Base-by-base conservation (phyloP, 495 filamentous ascomycete genomes). In the Neurospora intermedia region DNA sequence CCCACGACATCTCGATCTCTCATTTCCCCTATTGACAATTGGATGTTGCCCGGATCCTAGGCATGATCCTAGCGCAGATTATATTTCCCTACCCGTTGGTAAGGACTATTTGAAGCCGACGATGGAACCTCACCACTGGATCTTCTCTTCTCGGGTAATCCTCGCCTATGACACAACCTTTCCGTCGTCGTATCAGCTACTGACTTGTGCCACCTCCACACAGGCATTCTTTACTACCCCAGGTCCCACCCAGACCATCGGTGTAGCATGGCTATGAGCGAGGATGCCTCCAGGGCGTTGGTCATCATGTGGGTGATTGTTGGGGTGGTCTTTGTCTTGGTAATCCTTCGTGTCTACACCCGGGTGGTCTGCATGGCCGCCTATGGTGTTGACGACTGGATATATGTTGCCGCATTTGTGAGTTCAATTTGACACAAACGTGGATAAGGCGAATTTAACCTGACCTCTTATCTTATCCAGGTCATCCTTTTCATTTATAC, bases 301-400 rank as follows among this genome's bases (percentile, higher is more conserved):
- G 75, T 41, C 16, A 69, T 76, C n/a, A 76, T 76, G 75, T 76
- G 80, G 80, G 70, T 77, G 75, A 72, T 79, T 72, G 27, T 31
- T 31, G 31, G 31, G 18, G 41, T 76, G 20, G 74, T 75, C 5
- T 74, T 75, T 46, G 18, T 75, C 15, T 69, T 77, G 6, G 59
- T 74, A 27, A 8, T 75, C n/a, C 78, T 82, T 43, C 75, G 79
- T 11, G 59, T 82, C n/a, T 82, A 82, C 54, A 81, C 79, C 5
- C 79, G 80, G 20, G 71, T 80, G 69, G 75, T 78, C 38, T 78
- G 75, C 74, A 45, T 80, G 8, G 76, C 75, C 15, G 78, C 79
- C 23, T 74, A 80, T 70, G 80, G 80, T 73, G 70, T 75, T 5
- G 80, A 82, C 70, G 80, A 82, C 72, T 76, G 80, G 70, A 77